A percentile compares a stretch with the other conserved stretches of the same genome.
These are phyloP conservation scores for Acanthamoeba triangularis DNA, from an alignment of 208 protist genomes.

Conservation along the genomic window DNA sequence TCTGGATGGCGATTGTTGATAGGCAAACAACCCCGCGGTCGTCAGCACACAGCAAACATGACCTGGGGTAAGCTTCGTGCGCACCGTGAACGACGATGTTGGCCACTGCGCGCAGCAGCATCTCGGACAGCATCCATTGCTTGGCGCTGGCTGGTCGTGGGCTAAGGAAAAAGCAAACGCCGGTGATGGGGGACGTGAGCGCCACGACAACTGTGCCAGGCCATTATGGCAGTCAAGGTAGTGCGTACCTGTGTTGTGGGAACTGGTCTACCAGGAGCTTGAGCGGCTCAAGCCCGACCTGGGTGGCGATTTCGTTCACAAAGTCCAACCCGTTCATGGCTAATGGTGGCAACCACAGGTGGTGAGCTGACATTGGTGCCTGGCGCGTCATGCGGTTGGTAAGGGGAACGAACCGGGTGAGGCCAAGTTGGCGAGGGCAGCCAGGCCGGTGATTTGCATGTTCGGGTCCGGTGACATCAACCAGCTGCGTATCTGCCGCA, in stretches of 20 bases:
- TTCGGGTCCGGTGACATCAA: neutral
- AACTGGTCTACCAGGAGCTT: neutral
- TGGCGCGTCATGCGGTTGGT: neutral
- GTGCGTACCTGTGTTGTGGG: neutral
- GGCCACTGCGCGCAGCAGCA: conserved; percentile 19
- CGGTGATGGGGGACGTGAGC: neutral
- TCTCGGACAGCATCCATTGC: conserved; percentile 30
- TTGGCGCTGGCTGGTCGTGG: neutral
- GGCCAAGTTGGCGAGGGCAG: conserved; percentile 23
- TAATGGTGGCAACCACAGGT: neutral
- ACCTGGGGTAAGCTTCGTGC: too few relatives aligned
- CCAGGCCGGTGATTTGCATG: neutral
- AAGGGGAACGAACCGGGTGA: neutral
- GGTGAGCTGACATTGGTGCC: neutral
- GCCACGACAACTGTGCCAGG: neutral
- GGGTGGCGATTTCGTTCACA: neutral
- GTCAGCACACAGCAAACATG: too few relatives aligned
- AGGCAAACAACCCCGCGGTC: too few relatives aligned
- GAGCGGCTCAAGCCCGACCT: conserved; percentile 29
- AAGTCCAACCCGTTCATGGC: conserved; percentile 13
- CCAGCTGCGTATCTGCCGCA: neutral
- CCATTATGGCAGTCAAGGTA: too few relatives aligned
- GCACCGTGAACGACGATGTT: conserved; percentile 23
- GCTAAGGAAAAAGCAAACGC: neutral
- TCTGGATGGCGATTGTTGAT: neutral